Conservation (phyloP, 331 rosid genomes). For the Rhamnella rubrinervis region DNA sequence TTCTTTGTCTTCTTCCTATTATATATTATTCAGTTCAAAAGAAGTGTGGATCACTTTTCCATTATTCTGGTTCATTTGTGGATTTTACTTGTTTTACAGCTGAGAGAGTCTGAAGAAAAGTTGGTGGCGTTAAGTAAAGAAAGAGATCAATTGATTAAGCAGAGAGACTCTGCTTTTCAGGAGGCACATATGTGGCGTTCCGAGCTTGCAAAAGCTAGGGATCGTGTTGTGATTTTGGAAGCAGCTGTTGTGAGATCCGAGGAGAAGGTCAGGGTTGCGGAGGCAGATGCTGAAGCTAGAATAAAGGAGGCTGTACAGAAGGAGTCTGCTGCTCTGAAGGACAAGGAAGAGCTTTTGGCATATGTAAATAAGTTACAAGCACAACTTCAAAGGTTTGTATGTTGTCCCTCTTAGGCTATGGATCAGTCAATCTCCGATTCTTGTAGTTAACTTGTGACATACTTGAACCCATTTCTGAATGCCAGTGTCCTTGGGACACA, state of each 20-base stretch:
- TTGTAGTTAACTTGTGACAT: neutral
- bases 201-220: constrained; percentile 97
- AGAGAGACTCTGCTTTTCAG: constrained; percentile 75
- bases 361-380: constrained; percentile 78
- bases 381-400: constrained; percentile 82
- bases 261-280: constrained; percentile 87
- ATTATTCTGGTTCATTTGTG: constrained; percentile 8
- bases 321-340: constrained; percentile 61
- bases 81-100: constrained; percentile 40
- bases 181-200: constrained; percentile 98
- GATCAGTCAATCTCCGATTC: neutral
- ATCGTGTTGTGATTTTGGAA: constrained; percentile 82
- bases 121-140: constrained; percentile 55
- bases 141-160: constrained; percentile 70
- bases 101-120: constrained; percentile 68
- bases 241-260: constrained; percentile 87
- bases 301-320: constrained; percentile 80
- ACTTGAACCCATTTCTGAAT: neutral
- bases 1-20: neutral
- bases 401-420: constrained; percentile 26
- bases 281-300: constrained; percentile 72
- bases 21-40: neutral
- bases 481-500: too few relatives aligned
- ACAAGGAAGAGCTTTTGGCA: constrained; percentile 83
- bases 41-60: neutral